phyloP scores from a whole-genome alignment of 129 eudicot genomes.

The Solidago caesia region DNA sequence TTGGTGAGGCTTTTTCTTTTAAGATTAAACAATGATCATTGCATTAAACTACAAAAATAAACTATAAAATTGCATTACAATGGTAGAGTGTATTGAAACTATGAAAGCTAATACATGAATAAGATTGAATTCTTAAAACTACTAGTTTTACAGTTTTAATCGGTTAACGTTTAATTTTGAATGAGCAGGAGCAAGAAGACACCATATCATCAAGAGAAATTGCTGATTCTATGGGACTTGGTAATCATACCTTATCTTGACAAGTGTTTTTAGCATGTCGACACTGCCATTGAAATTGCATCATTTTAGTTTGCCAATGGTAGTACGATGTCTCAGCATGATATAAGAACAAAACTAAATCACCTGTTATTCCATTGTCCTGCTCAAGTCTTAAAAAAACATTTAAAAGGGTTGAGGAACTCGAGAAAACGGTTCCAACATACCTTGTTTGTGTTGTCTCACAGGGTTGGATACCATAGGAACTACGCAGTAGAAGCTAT shows the following conservation, averaged over 20 bases:
- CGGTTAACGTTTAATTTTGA: background rate
- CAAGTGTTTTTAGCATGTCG: slow-evolving; percentile 6
- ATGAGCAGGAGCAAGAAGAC: slow-evolving; percentile 85
- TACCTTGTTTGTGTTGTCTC: background rate
- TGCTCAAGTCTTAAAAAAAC: background rate
- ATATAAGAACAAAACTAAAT: background rate
- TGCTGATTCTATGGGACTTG: slow-evolving; percentile 89
- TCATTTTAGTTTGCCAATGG: background rate
- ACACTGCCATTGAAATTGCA: slow-evolving; percentile 6
- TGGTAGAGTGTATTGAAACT: background rate
- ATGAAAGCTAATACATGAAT: background rate
- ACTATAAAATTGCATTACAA: background rate
- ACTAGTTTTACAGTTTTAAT: background rate
- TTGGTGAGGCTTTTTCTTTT: no score
- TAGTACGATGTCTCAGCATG: background rate
- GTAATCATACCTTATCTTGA: slow-evolving; percentile 71
- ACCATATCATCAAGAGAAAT: slow-evolving; percentile 65
- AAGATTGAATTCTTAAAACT: slow-evolving; percentile 6
- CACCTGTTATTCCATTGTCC: background rate
- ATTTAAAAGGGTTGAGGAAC: background rate
- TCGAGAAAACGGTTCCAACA: background rate
- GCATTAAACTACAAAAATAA: background rate
- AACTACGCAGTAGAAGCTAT: background rate
- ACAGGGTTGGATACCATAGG: slow-evolving; percentile 1
- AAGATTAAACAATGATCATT: background rate